Conservation (phyloP, 352 stramenopile genomes). For the Phytophthora megakarya region DNA sequence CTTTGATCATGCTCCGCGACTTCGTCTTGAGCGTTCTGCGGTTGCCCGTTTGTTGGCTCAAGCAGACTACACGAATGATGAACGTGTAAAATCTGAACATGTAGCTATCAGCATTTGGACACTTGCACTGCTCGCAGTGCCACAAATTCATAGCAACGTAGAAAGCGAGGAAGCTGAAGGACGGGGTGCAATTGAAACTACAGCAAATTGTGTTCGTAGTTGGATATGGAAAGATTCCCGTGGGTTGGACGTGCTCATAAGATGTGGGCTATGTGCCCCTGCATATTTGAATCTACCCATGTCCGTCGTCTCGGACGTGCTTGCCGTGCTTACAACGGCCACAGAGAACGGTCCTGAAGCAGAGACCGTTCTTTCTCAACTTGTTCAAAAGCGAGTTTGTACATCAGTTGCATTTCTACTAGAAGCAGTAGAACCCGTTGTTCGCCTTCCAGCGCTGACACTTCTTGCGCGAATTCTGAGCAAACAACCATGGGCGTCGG, state of each 20-base stretch:
- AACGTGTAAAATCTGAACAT: slow-evolving; percentile 35
- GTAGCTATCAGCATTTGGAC: slow-evolving; percentile 52
- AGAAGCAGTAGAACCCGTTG: slow-evolving; percentile 56
- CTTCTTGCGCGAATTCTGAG: slow-evolving; percentile 52
- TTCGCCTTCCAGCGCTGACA: slow-evolving; percentile 49
- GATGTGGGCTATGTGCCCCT: slow-evolving; percentile 40
- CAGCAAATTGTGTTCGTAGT: slow-evolving; percentile 17
- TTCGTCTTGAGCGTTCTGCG: slow-evolving; percentile 37
- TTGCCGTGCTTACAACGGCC: slow-evolving; percentile 45
- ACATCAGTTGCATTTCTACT: slow-evolving; percentile 46
- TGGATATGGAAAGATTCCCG: slow-evolving; percentile 41
- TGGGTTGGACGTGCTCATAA: slow-evolving; percentile 45
- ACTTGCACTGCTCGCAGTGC: slow-evolving; percentile 44
- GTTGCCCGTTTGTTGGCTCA: slow-evolving; percentile 53
- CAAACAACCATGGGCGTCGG: slow-evolving; percentile 14
- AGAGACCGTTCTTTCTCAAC: slow-evolving; percentile 20
- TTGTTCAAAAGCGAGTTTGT: slow-evolving; percentile 49
- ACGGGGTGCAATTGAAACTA: slow-evolving; percentile 11
- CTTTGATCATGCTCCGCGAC: slow-evolving; percentile 47
- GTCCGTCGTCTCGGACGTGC: slow-evolving; percentile 43
- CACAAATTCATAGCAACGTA: slow-evolving; percentile 2
- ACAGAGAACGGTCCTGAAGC: slow-evolving; percentile 22
- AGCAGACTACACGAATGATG: slow-evolving; percentile 39
- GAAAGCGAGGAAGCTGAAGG: not conserved
- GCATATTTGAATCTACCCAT: slow-evolving; percentile 37